A percentile compares a stretch with the other conserved stretches of the same genome.
Conservation (phyloP, 768 basidiomycete species). For the Neoboletus brunneissimus region DNA sequence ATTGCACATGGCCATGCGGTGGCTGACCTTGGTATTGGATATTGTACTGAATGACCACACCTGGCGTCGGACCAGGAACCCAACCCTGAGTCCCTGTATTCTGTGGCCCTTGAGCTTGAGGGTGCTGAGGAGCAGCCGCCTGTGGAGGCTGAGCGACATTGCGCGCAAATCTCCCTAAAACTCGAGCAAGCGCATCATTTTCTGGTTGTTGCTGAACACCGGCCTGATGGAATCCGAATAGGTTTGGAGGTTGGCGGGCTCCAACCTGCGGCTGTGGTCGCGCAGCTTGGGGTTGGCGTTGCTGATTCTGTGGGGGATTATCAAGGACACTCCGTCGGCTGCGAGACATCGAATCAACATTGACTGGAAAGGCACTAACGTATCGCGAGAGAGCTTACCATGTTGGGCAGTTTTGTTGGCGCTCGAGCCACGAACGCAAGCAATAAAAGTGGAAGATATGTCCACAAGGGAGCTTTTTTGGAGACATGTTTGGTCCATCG, state of each 20-base stretch:
- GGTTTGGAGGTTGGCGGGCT: constrained; percentile 33
- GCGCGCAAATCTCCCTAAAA: constrained; percentile 54
- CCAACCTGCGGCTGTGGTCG: constrained; percentile 28
- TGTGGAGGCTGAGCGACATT: constrained; percentile 44
- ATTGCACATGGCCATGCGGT: constrained; percentile 32
- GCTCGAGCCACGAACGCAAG: constrained; percentile 93
- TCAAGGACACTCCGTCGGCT: constrained; percentile 82
- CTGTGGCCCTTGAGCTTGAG: constrained; percentile 32
- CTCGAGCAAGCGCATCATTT: constrained; percentile 37
- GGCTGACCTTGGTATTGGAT: constrained; percentile 53
- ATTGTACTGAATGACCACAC: constrained; percentile 61
- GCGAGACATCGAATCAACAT: constrained; percentile 3
- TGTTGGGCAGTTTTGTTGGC: constrained; percentile 98
- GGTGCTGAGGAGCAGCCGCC: constrained; percentile 30
- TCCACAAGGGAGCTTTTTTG: constrained; percentile 94
- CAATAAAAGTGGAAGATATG: constrained; percentile 99
- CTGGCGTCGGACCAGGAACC: constrained; percentile 37
- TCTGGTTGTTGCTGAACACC: constrained; percentile 36
- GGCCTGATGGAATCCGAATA: constrained; percentile 27
- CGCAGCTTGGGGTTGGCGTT: constrained; percentile 26
- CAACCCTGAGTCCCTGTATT: constrained; percentile 36
- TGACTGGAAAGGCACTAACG: background rate
- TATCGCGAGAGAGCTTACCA: constrained; percentile 56
- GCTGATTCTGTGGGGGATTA: constrained; percentile 34
- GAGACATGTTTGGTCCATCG: constrained; percentile 89